phyloP scores from a whole-genome alignment of 495 filamentous ascomycete genomes.

The Penicillium mononematosum region DNA sequence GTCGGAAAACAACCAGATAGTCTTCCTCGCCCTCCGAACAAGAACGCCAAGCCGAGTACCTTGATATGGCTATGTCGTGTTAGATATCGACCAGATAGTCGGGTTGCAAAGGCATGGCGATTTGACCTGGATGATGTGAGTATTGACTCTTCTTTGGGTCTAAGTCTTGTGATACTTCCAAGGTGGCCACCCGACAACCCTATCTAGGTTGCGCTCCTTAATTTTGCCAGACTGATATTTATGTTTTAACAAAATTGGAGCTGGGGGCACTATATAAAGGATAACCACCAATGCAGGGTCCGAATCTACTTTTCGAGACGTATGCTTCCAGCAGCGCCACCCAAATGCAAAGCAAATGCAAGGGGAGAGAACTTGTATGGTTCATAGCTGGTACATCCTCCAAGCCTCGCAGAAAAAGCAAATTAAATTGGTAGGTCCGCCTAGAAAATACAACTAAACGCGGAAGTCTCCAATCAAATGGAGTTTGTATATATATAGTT shows the following conservation, averaged over 20 bases:
- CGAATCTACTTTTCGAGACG: background rate
- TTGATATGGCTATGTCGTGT: background rate
- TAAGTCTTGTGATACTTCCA: background rate
- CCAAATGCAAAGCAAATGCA: background rate
- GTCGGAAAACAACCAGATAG: no score
- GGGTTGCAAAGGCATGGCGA: background rate
- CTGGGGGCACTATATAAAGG: background rate
- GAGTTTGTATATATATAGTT: background rate
- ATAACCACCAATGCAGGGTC: background rate
- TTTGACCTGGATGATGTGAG: background rate
- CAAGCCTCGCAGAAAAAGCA: background rate
- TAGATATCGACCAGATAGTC: background rate
- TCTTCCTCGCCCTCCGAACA: no score
- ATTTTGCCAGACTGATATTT: background rate
- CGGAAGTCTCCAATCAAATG: background rate
- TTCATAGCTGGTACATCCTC: background rate
- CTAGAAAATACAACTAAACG: constrained; percentile 27
- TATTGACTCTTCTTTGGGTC: background rate
- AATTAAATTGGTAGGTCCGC: background rate
- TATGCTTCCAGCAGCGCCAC: background rate
- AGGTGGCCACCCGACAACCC: background rate
- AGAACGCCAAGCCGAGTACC: background rate
- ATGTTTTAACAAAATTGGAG: background rate
- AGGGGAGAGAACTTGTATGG: background rate
- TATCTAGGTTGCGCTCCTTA: background rate